Evolutionary conservation across 768 basidiomycete species (phyloP), one percentile per base, ranked within the genome.

Genomic region (Cystofilobasidium ferigula): DNA sequence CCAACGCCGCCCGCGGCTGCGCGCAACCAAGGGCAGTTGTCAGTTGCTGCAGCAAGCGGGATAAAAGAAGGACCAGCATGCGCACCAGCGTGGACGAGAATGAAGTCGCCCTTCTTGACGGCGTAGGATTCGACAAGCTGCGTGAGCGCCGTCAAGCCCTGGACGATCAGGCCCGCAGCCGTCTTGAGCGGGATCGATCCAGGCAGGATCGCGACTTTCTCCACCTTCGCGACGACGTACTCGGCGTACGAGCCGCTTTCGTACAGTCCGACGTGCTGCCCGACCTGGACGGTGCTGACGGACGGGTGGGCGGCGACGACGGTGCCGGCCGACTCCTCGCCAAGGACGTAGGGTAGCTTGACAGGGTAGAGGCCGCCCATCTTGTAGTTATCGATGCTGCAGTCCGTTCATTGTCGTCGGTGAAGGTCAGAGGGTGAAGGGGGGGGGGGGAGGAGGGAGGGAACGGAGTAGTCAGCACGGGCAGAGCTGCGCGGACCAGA

Each of bases 41-140:
- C 57, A 8, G 57, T 22, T 57, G 10, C 26, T 57, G 14, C 12
- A 57, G 12, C 57, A 16, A 40, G 16, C 38, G 57, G 57, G 10
- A 7, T 8, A 8, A n/a, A n/a, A 9, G 8, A 51, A 28, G 28
- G 28, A 28, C 48, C n/a, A n/a, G n/a, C n/a, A n/a, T n/a, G n/a
- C n/a, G 48, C 28, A 51, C 38, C 32, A 20, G 94, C 93, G 73
- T 95, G 89, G 1, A 97, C 82, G 57, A 94, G 81, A 63, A 93
- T 84, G 56, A 78, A 81, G 71, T 94, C 90, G 1, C 77, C 77
- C 57, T 72, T 82, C 74, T 91, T 81, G 64, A 93, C 87, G 51
- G 84, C 77, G 75, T 97, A 88, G 10, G 90, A 84, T 74, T 99
- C 94, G 57, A 85, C 85, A 69, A 87, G 80, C 71, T 91, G 86